Base-by-base conservation (phyloP, 306 rosid genomes). In the Vachellia collinsii region DNA sequence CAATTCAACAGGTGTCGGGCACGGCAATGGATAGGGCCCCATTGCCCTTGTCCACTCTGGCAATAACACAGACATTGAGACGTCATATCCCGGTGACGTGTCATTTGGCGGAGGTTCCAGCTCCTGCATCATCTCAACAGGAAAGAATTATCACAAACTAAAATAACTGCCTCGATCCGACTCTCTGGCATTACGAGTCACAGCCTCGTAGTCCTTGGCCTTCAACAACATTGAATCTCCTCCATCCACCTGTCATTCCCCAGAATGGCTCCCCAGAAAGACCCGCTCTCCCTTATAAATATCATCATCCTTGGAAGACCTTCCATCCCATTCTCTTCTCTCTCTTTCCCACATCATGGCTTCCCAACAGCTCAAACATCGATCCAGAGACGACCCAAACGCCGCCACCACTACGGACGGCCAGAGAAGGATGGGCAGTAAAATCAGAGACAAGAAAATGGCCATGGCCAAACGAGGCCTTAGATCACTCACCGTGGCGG, bases 381-480 rank as follows among this genome's bases (percentile, higher is more conserved):
- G 95, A 38, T 29, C 85, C 34, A 80, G 76, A 11, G 84, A 48
- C 23, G 81, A 84, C 1, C 51, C 25, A 19, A n/a, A 36, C 3
- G 12, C 75, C 37, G 6, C 73, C 25, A 5, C 65, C 65, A 7
- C 16, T 38, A 51, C 13, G 46, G 46, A 80, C 20, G 22, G 77
- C 68, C 61, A 63, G 65, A 46, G 13, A 11, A 68, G 7, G 51
- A 74, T 5, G 16, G 25, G 14, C 4, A 65, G 41, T 70, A 63
- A 46, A 12, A 70, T 8, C 78, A 86, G 62, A 1, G 77, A 82
- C 23, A 76, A 48, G 66, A 78, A 70, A 78, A 78, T 61, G 77
- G 80, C 68, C 29, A 85, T 87, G 86, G 91, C 99, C 80, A 94
- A 89, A 90, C 94, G 95, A 39, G 97, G 99, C 43, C 82, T 93